These are phyloP conservation scores for Cairneyella variabilis DNA, from an alignment of 495 filamentous ascomycete species.

Conservation along the genomic window DNA sequence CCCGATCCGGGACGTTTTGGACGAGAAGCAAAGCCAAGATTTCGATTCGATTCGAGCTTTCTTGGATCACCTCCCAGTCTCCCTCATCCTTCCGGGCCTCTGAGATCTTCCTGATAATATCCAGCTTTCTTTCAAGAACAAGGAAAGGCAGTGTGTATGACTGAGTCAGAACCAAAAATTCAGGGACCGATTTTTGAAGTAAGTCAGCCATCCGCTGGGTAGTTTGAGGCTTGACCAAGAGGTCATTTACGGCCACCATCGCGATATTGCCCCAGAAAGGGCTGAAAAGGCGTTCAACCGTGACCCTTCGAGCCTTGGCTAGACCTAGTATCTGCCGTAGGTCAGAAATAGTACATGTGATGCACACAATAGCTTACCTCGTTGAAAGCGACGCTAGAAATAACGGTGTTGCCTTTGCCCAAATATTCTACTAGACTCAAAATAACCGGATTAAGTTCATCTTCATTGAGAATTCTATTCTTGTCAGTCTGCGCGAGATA, in stretches of 20 bases:
- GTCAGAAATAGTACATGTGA: conserved; percentile 5
- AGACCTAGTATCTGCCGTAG: conserved; percentile 53
- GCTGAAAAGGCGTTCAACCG: conserved; percentile 63
- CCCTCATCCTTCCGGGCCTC: conserved; percentile 62
- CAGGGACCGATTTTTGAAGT: conserved; percentile 63
- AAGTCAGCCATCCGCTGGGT: conserved; percentile 77
- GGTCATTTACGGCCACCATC: conserved; percentile 72
- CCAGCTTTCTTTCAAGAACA: conserved; percentile 69
- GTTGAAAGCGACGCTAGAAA: conserved; percentile 75
- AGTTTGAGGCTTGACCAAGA: conserved; percentile 75
- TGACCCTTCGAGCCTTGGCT: conserved; percentile 56
- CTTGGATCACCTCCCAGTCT: conserved; percentile 54
- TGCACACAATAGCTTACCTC: conserved; percentile 51
- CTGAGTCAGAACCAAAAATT: conserved; percentile 76
- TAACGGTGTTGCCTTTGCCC: conserved; percentile 73
- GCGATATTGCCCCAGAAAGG: conserved; percentile 87
- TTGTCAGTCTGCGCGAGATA: not conserved
- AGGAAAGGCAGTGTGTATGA: conserved; percentile 78
- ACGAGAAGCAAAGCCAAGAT: conserved; percentile 76
- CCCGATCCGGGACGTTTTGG: conserved; percentile 64
- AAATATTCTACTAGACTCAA: conserved; percentile 81
- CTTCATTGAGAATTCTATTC: conserved; percentile 58
- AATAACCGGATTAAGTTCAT: conserved; percentile 81
- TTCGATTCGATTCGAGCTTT: conserved; percentile 66
- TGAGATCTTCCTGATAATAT: conserved; percentile 77